Evolutionary conservation across 2,329 filamentous ascomycete species (phyloP).

Genomic region (Trichoderma endophyticum): DNA sequence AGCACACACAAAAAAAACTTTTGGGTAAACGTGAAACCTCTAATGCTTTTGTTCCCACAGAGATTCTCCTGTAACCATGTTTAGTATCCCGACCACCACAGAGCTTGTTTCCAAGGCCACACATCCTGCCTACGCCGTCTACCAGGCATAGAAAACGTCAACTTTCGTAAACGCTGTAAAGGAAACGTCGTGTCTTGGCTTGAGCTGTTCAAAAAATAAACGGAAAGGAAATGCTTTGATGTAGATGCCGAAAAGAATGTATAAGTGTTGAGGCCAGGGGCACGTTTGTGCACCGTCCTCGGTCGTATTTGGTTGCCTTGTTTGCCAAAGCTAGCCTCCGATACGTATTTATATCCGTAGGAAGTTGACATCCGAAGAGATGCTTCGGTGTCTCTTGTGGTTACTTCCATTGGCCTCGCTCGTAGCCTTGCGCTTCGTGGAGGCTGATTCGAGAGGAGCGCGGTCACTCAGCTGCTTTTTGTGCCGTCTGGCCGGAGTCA

Average conservation of each 20-base stretch:
- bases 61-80: constrained; percentile 16
- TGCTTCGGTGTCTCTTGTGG: constrained; percentile 59
- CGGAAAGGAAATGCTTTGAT: neutral
- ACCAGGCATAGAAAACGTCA: neutral
- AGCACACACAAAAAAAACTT: constrained; percentile 15
- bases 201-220: neutral
- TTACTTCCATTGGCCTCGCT: constrained; percentile 36
- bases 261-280: constrained; percentile 38
- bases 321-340: neutral
- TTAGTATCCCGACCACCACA: constrained; percentile 15
- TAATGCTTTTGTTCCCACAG: constrained; percentile 15
- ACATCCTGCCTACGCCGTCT: constrained; percentile 17
- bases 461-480: constrained; percentile 47
- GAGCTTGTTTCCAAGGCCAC: constrained; percentile 13
- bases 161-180: neutral
- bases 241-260: constrained; percentile 13
- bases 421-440: constrained; percentile 56
- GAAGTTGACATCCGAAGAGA: constrained; percentile 54
- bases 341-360: constrained; percentile 40
- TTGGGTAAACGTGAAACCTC: constrained; percentile 16
- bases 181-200: constrained; percentile 1
- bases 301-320: constrained; percentile 36
- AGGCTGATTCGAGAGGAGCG: constrained; percentile 48
- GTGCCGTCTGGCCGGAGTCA: constrained; percentile 63
- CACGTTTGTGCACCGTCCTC: constrained; percentile 44